Base-by-base conservation (phyloP, 306 rosid species). In the Acacia acuminata region DNA sequence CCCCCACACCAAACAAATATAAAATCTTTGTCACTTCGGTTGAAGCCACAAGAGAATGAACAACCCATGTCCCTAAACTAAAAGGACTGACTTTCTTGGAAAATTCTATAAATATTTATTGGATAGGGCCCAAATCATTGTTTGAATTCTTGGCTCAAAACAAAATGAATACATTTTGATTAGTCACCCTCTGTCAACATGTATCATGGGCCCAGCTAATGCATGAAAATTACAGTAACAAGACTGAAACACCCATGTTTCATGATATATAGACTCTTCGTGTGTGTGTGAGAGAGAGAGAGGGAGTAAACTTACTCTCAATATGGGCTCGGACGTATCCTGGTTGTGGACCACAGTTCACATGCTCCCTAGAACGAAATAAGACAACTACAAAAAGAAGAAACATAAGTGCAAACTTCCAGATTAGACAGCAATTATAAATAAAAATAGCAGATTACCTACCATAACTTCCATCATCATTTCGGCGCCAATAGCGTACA, bases 401-500 rank as follows among this genome's bases (percentile, higher is more conserved):
- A 86, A 87, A 60, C 69, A 77, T 79, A 69, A 76, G 43, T 7
- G 20, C 71, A 53, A 75, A 78, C 67, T 47, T 73, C 66, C 70
- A 61, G 45, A 77, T 55, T 45, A 25, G 42, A 45, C 8, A 14
- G n/a, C 53, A 64, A 53, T 58, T 30, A 55, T 40, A 64, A 58
- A 73, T 51, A 58, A 58, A 72, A 61, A 76, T 82, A 84, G 13
- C 75, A 79, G 77, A 75, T 51, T 43, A 73, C 89, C 74, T 81
- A 92, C 99, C 99, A 79, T 96, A 96, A 88, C 94, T 96, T 83
- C 99, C 99, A 77, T 96, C 99, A 79, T 96, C 99, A 88, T 96
- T 96, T 76, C 99, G 97, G 74, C 99, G 99, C 99, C 99, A 96
- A 79, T 96, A 96, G 69, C 99, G 97, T 69, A 94, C 97, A 81